Conservation (phyloP, 768 basidiomycete genomes). For the Leccinum truebloodii region DNA sequence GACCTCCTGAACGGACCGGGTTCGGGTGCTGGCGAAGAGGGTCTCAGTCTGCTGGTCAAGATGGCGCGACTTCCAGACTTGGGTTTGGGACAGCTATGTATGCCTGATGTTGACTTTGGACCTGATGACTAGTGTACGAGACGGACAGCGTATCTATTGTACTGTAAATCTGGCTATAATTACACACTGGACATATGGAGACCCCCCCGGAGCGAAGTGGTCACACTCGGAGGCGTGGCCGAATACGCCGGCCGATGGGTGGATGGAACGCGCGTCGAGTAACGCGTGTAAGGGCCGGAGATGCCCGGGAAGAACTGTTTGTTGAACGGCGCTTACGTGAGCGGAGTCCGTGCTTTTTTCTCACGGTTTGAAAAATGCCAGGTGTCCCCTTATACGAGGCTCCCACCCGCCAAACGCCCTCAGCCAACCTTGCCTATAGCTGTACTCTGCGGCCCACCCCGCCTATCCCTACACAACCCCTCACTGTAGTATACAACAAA, state of each 20-base stretch:
- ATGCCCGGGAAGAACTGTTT: conserved; percentile 24
- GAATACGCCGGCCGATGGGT: conserved; percentile 24
- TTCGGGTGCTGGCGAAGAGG: conserved; percentile 36
- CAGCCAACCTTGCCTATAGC: conserved; percentile 41
- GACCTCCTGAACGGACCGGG: conserved; percentile 50
- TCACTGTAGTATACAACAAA: conserved; percentile 33
- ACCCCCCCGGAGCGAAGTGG: conserved; percentile 18
- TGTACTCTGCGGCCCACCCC: conserved; percentile 35
- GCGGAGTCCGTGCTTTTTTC: conserved; percentile 38
- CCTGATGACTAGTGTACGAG: conserved; percentile 19
- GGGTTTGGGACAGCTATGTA: conserved; percentile 62
- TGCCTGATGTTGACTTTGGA: conserved; percentile 33
- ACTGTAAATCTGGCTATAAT: conserved; percentile 23
- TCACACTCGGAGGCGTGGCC: conserved; percentile 13
- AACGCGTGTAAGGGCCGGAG: conserved; percentile 26
- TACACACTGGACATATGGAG: conserved; percentile 7
- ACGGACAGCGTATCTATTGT: conserved; percentile 15
- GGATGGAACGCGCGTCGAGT: background rate
- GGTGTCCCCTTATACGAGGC: conserved; percentile 36
- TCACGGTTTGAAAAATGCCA: conserved; percentile 33
- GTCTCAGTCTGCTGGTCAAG: conserved; percentile 64
- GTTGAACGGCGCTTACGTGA: conserved; percentile 37
- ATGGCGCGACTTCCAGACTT: conserved; percentile 78
- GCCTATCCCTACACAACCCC: conserved; percentile 30
- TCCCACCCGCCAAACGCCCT: conserved; percentile 40